Conservation (phyloP, 1,139 yeast species). For the Candida smagusa region DNA sequence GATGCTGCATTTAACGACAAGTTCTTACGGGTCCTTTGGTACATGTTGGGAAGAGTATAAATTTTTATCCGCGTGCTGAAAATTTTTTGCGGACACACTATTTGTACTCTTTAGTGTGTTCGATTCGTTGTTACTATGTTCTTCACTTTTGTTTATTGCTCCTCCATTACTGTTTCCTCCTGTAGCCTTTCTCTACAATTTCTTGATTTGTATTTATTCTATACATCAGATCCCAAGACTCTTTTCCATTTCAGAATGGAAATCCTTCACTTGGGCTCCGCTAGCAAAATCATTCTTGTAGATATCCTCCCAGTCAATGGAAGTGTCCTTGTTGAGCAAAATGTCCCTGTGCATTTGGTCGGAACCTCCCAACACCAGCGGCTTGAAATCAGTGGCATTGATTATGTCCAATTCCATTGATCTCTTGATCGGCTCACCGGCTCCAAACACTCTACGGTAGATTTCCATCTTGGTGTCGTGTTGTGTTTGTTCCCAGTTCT, state of each 20-base stretch:
- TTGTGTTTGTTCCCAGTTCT: constrained; percentile 79
- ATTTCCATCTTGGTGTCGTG: constrained; percentile 68
- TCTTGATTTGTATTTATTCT: too few relatives aligned
- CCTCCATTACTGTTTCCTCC: too few relatives aligned
- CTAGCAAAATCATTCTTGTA: constrained; percentile 55
- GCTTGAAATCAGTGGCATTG: constrained; percentile 69
- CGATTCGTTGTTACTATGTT: too few relatives aligned
- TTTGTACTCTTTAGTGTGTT: too few relatives aligned
- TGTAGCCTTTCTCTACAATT: too few relatives aligned
- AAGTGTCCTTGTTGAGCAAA: constrained; percentile 68
- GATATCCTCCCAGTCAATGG: constrained; percentile 92
- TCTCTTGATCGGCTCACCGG: constrained; percentile 90
- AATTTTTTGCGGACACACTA: neutral
- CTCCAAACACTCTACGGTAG: constrained; percentile 81
- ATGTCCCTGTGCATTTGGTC: constrained; percentile 70
- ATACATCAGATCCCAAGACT: constrained; percentile 49
- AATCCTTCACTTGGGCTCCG: constrained; percentile 40
- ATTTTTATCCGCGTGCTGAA: neutral
- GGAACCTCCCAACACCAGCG: constrained; percentile 56
- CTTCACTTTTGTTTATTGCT: too few relatives aligned
- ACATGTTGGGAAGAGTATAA: constrained; percentile 6
- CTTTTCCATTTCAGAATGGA: constrained; percentile 60
- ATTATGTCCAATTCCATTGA: constrained; percentile 81
- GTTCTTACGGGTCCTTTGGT: constrained; percentile 11
- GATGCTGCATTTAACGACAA: neutral